Base-by-base conservation (phyloP, 2,329 filamentous ascomycete genomes). In the Mycogone perniciosa region DNA sequence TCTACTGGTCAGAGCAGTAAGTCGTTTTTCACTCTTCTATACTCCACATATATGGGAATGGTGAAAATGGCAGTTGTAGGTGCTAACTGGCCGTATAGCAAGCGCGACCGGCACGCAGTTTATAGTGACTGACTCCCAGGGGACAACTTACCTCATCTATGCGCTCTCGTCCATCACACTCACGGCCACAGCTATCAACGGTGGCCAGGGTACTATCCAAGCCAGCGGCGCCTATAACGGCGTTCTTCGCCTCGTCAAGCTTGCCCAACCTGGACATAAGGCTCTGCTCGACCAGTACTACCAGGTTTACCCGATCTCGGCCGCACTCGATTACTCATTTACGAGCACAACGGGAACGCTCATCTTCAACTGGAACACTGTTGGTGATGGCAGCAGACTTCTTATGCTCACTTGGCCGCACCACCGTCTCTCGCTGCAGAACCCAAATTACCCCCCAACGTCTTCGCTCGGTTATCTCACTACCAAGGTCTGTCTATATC, bases 371-470 rank as follows among this genome's bases (percentile, higher is more conserved):
- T 60, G 55, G 51, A 41, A 40, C 40, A 60, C 57, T 7, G 52
- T 54, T 6, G 58, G 58, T 7, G 52, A 54, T 42, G 57, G 46
- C 7, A 51, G 43, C 48, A 34, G 57, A 9, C 55, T 60, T 4
- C 54, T 60, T 27, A 52, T 60, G 57, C 44, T 60, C 35, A 60
- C 59, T 20, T 60, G 55, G 54, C 59, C 59, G 6, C 59, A 60
- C 48, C 59, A 60, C 52, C 54, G 59, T n/a, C 20, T 54, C 38
- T 41, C 48, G 13, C 44, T 60, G 52, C 56, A 59, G 47, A 52
- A 40, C 31, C 46, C 59, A 44, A 59, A 57, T 48, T 52, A 44
- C 30, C 59, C 59, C 10, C 20, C 54, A 2, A 57, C 55, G 3
- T 49, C 50, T 9, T 46, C 59, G 7, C 47, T 60, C 33, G 52